Percentiles rank a stretch among this genome's conserved stretches.
Conservation (phyloP, 768 basidiomycete genomes). For the Leucocoprinus birnbaumii region DNA sequence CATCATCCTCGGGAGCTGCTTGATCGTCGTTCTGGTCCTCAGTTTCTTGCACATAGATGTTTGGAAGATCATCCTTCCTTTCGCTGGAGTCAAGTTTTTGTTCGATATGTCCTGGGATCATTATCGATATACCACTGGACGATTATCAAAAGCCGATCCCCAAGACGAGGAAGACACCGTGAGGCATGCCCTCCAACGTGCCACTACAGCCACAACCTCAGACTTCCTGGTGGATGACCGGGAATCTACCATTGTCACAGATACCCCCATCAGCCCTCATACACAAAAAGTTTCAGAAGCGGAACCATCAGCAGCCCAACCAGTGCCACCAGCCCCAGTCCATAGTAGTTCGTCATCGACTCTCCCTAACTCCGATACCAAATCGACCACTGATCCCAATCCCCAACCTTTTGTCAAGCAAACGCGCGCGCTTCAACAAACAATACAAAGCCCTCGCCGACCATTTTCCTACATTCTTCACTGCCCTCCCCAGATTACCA, state of each 20-base stretch:
- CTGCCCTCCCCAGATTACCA: slow-evolving; percentile 67
- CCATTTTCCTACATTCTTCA: slow-evolving; percentile 71
- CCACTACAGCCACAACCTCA: slow-evolving; percentile 22
- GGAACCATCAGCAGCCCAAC: not conserved
- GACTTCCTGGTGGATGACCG: slow-evolving; percentile 14
- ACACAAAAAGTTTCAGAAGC: slow-evolving; percentile 5
- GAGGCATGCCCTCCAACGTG: slow-evolving; percentile 23
- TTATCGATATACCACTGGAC: slow-evolving; percentile 33
- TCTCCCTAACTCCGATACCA: slow-evolving; percentile 3
- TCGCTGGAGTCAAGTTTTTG: slow-evolving; percentile 67
- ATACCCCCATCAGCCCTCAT: not conserved
- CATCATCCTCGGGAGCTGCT: slow-evolving; percentile 58
- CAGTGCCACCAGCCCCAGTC: slow-evolving; percentile 6
- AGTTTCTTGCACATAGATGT: slow-evolving; percentile 77
- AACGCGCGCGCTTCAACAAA: slow-evolving; percentile 7
- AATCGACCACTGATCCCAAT: not conserved
- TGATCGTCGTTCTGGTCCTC: slow-evolving; percentile 72
- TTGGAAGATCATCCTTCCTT: slow-evolving; percentile 83
- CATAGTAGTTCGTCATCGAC: slow-evolving; percentile 3
- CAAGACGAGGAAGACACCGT: slow-evolving; percentile 21
- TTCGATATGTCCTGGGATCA: slow-evolving; percentile 65
- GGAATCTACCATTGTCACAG: slow-evolving; percentile 17
- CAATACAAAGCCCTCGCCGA: slow-evolving; percentile 17
- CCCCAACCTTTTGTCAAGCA: slow-evolving; percentile 18
- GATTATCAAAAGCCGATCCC: slow-evolving; percentile 16